phyloP scores from a whole-genome alignment of 345 rosid genomes.

The Murraya koenigii region DNA sequence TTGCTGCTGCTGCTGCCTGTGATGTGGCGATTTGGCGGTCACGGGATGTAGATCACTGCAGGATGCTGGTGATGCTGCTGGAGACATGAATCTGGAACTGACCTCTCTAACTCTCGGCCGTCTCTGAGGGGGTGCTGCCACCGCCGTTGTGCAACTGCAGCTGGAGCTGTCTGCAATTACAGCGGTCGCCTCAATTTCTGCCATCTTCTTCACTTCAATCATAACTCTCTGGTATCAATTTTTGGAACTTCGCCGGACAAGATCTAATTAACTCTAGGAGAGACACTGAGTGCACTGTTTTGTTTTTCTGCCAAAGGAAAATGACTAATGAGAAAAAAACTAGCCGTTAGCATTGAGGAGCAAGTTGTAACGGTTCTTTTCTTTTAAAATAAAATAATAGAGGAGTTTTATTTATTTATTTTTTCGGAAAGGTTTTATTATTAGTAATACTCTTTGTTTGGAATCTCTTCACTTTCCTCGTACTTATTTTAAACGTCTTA shows the following conservation, averaged over 20 bases:
- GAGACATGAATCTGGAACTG: constrained; percentile 83
- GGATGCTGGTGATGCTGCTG: constrained; percentile 36
- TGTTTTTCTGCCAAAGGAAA: not conserved
- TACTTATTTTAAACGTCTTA: not conserved
- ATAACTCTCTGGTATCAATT: not conserved
- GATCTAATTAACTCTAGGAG: not conserved
- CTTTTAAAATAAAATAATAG: not conserved
- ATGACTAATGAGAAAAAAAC: not conserved
- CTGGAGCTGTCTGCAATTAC: not conserved
- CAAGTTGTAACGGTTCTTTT: constrained; percentile 16
- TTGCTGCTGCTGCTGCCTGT: constrained; percentile 19
- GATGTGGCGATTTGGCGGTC: constrained; percentile 38
- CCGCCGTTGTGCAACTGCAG: constrained; percentile 17
- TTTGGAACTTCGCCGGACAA: not conserved
- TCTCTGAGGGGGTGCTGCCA: constrained; percentile 42
- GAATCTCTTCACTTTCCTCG: not conserved
- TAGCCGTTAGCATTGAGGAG: constrained; percentile 21
- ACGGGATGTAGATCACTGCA: constrained; percentile 41
- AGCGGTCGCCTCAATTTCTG: not conserved
- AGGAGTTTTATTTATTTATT: no score
- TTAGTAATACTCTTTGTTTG: no score
- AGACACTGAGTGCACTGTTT: not conserved
- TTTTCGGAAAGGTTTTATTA: no score
- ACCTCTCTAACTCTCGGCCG: constrained; percentile 84
- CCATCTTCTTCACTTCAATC: not conserved